Base-by-base conservation (phyloP, 371 early-diverging fungal genomes). In the Syncephalastrum sp. region DNA sequence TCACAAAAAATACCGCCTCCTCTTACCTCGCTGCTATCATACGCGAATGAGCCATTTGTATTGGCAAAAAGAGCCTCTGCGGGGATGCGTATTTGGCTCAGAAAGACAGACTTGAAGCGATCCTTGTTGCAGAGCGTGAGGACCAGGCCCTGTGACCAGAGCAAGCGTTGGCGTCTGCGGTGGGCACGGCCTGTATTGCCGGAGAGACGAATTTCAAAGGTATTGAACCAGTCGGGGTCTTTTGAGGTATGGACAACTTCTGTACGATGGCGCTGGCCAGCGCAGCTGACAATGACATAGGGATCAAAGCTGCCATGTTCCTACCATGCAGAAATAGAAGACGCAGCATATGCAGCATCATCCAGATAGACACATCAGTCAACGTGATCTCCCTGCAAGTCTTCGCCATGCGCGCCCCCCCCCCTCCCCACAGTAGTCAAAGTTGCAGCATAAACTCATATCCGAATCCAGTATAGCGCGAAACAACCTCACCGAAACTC, bases 251-350 rank as follows among this genome's bases (percentile, higher is more conserved):
- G 61, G 15, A 70, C 62, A 13, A 68, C 69, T 48, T 78, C 71
- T 47, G 79, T 78, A 16, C 72, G 67, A 44, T 78, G 73, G 42
- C 65, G 56, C n/a, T 67, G 69, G 13, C 78, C 75, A 47, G 71
- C 75, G 52, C 63, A 74, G 13, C 69, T 51, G 4, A 78, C 63
- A n/a, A 67, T 57, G 3, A 63, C 75, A 64, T 67, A 78, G 3
- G 75, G 64, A 60, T 68, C 25, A 21, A 38, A 45, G 23, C 46
- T 45, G 46, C 43, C 42, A 53, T 53, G 54, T 43, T 49, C 46
- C 27, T 7, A 52, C 43, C 5, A 49, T 19, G 24, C 24, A 49
- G 24, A 25, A 41, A 59, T 21, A 55, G 47, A 19, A 44, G 49
- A 16, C 17, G 33, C 27, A 50, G 47, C 38, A 24, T 33, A 33